These are phyloP conservation scores for Phaeophleospora eucalypticola DNA, from an alignment of 2,329 filamentous ascomycete species.

Conservation along the genomic window DNA sequence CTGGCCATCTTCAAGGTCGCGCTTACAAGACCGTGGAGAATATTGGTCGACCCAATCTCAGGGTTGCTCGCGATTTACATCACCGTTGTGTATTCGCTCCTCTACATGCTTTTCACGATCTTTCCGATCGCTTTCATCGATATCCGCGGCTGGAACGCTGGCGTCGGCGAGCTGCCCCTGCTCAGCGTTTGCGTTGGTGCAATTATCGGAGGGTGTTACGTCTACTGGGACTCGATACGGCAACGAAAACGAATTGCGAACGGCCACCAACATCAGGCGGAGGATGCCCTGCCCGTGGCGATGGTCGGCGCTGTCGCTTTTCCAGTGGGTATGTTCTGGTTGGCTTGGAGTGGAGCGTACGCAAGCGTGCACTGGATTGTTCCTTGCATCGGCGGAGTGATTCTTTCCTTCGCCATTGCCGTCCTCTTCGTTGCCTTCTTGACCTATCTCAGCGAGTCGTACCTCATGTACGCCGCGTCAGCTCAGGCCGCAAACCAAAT, in stretches of 20 bases:
- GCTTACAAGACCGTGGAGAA: slow-evolving; percentile 62
- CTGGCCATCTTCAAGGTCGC: slow-evolving; percentile 50
- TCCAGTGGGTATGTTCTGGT: slow-evolving; percentile 34
- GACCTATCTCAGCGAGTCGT: slow-evolving; percentile 54
- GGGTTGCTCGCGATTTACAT: slow-evolving; percentile 62
- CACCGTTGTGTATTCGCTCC: slow-evolving; percentile 53
- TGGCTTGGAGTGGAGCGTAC: slow-evolving; percentile 37
- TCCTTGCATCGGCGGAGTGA: slow-evolving; percentile 42
- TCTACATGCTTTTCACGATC: slow-evolving; percentile 49
- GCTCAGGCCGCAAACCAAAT: slow-evolving; percentile 7
- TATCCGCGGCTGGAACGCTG: slow-evolving; percentile 55
- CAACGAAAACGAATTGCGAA: slow-evolving; percentile 38
- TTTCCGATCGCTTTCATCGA: slow-evolving; percentile 60
- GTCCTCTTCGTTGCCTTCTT: slow-evolving; percentile 52
- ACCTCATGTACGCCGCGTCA: slow-evolving; percentile 27
- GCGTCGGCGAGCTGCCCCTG: slow-evolving; percentile 52
- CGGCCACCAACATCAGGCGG: slow-evolving; percentile 38
- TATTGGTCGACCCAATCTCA: slow-evolving; percentile 70
- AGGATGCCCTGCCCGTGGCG: slow-evolving; percentile 27
- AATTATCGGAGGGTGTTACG: slow-evolving; percentile 40
- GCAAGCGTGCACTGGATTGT: slow-evolving; percentile 46
- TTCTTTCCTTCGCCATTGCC: slow-evolving; percentile 40
- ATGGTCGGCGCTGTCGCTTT: slow-evolving; percentile 35
- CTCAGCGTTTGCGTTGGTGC: slow-evolving; percentile 48
- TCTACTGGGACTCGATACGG: slow-evolving; percentile 39